Evolutionary conservation across 2,329 filamentous ascomycete genomes (phyloP).

Genomic region (Annulohypoxylon truncatum): DNA sequence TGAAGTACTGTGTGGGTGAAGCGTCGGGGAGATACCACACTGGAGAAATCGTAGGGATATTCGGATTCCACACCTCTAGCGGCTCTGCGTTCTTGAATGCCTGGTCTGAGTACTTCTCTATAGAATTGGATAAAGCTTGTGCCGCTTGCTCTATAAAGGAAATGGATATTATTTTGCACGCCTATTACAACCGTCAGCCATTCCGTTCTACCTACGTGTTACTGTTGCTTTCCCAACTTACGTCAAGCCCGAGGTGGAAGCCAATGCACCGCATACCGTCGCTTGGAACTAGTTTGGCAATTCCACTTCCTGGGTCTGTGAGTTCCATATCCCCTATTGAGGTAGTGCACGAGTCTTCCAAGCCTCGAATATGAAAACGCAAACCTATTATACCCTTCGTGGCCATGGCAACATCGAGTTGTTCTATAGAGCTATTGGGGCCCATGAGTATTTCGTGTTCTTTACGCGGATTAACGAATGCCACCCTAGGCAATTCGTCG

Average conservation of each 20-base stretch:
- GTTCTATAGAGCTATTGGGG: conserved; percentile 9
- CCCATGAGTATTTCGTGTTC: conserved; percentile 22
- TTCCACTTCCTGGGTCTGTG: conserved; percentile 21
- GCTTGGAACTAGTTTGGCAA: conserved; percentile 11
- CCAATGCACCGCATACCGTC: conserved; percentile 4
- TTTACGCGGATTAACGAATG: conserved; percentile 23
- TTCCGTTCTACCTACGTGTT: not conserved
- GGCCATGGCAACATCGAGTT: conserved; percentile 28
- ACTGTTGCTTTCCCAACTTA: not conserved
- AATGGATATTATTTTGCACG: conserved; percentile 38
- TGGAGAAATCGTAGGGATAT: conserved; percentile 13
- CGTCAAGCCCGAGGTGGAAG: conserved; percentile 37
- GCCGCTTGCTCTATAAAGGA: conserved; percentile 18
- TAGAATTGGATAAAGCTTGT: not conserved
- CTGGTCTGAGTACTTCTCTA: not conserved
- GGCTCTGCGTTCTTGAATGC: not conserved
- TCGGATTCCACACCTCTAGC: conserved; percentile 38
- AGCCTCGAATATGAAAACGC: conserved; percentile 25
- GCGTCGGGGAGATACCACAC: conserved; percentile 18
- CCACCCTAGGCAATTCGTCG: conserved; percentile 14
- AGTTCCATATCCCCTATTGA: conserved; percentile 25
- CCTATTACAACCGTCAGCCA: conserved; percentile 8
- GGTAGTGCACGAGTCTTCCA: not conserved
- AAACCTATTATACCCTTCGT: conserved; percentile 30
- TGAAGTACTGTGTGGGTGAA: conserved; percentile 21